Evolutionary conservation across 345 rosid species (phyloP), one percentile per base, ranked within the genome.

Genomic region (Limnanthes douglasii): DNA sequence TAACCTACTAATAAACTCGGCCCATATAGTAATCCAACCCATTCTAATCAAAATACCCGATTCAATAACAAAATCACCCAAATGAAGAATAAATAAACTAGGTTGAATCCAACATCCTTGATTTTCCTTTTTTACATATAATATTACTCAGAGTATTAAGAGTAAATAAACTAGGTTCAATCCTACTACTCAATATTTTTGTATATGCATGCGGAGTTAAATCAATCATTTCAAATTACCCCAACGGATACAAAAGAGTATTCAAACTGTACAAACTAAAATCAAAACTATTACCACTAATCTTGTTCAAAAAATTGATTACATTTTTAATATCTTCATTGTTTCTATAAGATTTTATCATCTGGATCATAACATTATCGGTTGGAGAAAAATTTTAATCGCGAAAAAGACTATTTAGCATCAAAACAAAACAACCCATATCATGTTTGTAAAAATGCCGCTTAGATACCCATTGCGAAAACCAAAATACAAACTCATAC

Each of bases 121-220:
- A n/a, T n/a, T 33, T 60, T 28, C 80, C 80, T 53, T 54, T 50
- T 54, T 62, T 65, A 28, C 74, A 65, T 14, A 68, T 45, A 26
- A 75, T 66, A 34, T 75, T 68, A 48, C 71, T 65, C 69, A 68
- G 50, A 2, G 73, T 63, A 64, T 75, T 66, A 33, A 60, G 50
- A 11, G 80, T 75, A 51, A 75, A 28, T 34, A 75, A 59, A 60
- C 45, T 68, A 8, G 86, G 80, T 45, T 37, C 53, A 48, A 75
- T 44, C 39, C 68, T 72, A 50, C 60, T 46, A 24, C 34, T 43
- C 39, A 69, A 58, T 59, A 72, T 40, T 42, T 45, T 56, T 19
- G 37, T 25, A 33, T 60, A 72, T 40, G 61, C 58, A 43, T 44
- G 43, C 48, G 43, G 53, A 44, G 77, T 74, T 21, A 61, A 41